Conservation (phyloP, 2,329 filamentous ascomycete genomes). For the Colletotrichum sp. region DNA sequence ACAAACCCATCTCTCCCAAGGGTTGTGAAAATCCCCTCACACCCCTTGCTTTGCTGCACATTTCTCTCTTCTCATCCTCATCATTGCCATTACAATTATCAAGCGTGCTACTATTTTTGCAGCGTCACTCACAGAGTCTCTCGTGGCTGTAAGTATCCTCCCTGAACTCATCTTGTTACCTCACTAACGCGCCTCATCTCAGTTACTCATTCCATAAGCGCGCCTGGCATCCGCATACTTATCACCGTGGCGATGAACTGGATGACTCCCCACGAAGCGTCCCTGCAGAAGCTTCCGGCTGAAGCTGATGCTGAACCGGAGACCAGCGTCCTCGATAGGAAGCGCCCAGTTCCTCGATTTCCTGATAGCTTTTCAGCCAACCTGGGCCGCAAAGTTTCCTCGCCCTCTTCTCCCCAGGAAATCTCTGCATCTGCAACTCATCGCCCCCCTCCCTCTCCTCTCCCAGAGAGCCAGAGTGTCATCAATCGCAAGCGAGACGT, state of each 20-base stretch:
- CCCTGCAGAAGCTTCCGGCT: not conserved
- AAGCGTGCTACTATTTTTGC: not conserved
- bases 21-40: not conserved
- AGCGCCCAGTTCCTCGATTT: conserved; percentile 12
- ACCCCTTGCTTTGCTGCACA: not conserved
- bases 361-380: conserved; percentile 19
- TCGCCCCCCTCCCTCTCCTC: not conserved
- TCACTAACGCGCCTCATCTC: not conserved
- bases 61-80: not conserved
- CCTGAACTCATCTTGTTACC: not conserved
- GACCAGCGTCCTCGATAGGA: conserved; percentile 16
- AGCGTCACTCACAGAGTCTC: not conserved
- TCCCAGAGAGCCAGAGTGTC: not conserved
- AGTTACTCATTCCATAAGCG: not conserved
- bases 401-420: not conserved
- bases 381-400: conserved; percentile 3
- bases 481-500: conserved; percentile 10
- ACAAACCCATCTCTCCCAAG: not conserved
- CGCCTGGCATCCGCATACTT: not conserved
- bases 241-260: not conserved
- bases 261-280: not conserved
- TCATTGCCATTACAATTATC: not conserved
- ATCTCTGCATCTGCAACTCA: not conserved
- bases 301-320: conserved; percentile 20
- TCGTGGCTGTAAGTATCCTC: not conserved